Percentiles rank a stretch among this genome's conserved stretches.
phyloP scores from a whole-genome alignment of 2,329 filamentous ascomycete genomes.

The Alternaria metachromatica region DNA sequence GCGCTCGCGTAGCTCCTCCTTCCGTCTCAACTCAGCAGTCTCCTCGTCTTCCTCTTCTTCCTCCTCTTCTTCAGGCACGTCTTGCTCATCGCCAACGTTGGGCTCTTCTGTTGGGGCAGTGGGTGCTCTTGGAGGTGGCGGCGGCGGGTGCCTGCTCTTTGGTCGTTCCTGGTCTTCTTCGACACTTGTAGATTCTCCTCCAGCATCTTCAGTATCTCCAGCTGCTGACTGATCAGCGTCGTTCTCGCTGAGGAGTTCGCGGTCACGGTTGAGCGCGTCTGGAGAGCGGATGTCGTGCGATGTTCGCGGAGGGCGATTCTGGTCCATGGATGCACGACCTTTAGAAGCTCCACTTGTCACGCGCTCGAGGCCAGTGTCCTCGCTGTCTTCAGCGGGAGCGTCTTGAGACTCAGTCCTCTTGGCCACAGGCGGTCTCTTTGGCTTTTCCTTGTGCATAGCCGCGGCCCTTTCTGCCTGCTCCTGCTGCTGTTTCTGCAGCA shows the following conservation, averaged over 20 bases:
- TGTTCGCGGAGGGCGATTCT: conserved; percentile 47
- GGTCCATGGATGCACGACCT: conserved; percentile 50
- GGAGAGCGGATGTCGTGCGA: conserved; percentile 50
- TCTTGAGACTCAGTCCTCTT: conserved; percentile 65
- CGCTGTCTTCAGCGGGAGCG: conserved; percentile 37
- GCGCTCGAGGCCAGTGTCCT: conserved; percentile 47
- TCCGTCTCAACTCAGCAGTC: conserved; percentile 84
- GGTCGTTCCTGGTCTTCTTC: conserved; percentile 74
- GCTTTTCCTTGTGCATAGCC: conserved; percentile 83
- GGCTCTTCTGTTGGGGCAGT: conserved; percentile 52
- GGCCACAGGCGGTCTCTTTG: conserved; percentile 72
- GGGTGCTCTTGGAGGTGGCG: conserved; percentile 34
- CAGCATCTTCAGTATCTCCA: conserved; percentile 67
- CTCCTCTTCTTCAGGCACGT: conserved; percentile 59
- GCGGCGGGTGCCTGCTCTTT: conserved; percentile 24
- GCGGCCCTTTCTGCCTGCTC: conserved; percentile 86
- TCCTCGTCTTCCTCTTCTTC: conserved; percentile 84
- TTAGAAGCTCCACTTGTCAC: conserved; percentile 43
- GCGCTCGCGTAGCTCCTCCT: conserved; percentile 86
- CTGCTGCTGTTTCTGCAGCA: conserved; percentile 90
- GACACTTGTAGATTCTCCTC: conserved; percentile 69
- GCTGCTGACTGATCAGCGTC: conserved; percentile 71
- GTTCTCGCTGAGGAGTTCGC: conserved; percentile 67
- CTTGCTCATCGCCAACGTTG: conserved; percentile 59
- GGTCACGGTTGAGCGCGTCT: conserved; percentile 50